phyloP scores from a whole-genome alignment of 1,284 basidiomycete genomes.

The Anthracocystis setariae region DNA sequence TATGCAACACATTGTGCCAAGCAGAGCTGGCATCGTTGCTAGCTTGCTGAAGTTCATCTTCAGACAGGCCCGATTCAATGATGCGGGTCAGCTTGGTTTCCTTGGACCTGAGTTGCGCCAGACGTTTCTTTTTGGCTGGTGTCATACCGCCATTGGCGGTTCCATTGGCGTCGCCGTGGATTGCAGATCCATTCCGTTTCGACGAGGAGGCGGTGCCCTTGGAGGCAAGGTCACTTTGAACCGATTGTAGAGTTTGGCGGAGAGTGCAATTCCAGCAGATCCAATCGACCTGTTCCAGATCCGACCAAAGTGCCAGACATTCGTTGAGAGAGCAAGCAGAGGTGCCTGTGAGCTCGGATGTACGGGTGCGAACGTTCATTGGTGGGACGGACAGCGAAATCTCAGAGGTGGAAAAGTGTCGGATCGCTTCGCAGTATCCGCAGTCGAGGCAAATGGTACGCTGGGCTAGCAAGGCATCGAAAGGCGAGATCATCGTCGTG shows the following conservation, averaged over 20 bases:
- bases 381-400: slow-evolving; percentile 57
- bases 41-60: slow-evolving; percentile 51
- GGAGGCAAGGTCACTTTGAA: slow-evolving; percentile 21
- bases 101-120: slow-evolving; percentile 32
- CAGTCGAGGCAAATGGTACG: slow-evolving; percentile 62
- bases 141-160: slow-evolving; percentile 16
- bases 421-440: slow-evolving; percentile 65
- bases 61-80: slow-evolving; percentile 47
- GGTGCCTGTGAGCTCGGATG: slow-evolving; percentile 40
- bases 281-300: slow-evolving; percentile 65
- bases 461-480: slow-evolving; percentile 53
- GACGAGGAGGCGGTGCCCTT: slow-evolving; percentile 4
- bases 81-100: slow-evolving; percentile 29
- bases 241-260: slow-evolving; percentile 28
- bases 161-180: slow-evolving; percentile 22
- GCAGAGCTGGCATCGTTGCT: slow-evolving; percentile 26
- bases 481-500: slow-evolving; percentile 38
- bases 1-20: slow-evolving; percentile 25
- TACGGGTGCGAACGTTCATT: slow-evolving; percentile 26
- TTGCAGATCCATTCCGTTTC: slow-evolving; percentile 19
- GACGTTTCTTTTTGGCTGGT: slow-evolving; percentile 36
- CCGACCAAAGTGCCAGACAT: slow-evolving; percentile 56
- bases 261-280: slow-evolving; percentile 64
- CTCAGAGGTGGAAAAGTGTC: slow-evolving; percentile 57
- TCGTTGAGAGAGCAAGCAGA: slow-evolving; percentile 55